These are phyloP conservation scores for Truncatella angustata DNA, from an alignment of 2,329 filamentous ascomycete genomes.

Conservation along the genomic window DNA sequence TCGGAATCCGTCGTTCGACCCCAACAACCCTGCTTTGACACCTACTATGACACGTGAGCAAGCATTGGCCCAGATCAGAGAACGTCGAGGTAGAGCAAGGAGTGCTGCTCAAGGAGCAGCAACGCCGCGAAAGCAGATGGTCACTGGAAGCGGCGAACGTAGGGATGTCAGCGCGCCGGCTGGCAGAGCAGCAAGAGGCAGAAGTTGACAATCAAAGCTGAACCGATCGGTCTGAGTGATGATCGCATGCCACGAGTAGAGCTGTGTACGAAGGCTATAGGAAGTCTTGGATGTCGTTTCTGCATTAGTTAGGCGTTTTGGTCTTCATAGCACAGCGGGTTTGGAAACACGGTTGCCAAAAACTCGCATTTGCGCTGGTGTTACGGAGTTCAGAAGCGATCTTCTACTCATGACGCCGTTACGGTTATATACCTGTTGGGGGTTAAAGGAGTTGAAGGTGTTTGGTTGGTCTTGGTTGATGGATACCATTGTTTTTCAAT, in stretches of 20 bases:
- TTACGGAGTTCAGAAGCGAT: constrained; percentile 3
- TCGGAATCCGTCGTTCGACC: constrained; percentile 44
- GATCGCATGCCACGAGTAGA: not conserved
- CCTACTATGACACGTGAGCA: constrained; percentile 71
- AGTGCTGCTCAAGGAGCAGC: constrained; percentile 63
- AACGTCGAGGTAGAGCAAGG: constrained; percentile 68
- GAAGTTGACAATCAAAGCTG: constrained; percentile 10
- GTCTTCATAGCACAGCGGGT: not conserved
- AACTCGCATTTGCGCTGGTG: constrained; percentile 11
- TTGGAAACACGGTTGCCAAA: not conserved
- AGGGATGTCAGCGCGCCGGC: constrained; percentile 50
- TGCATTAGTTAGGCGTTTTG: constrained; percentile 1
- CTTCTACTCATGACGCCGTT: not conserved
- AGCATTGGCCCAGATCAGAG: constrained; percentile 72
- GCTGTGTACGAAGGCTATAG: not conserved
- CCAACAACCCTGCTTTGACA: constrained; percentile 56
- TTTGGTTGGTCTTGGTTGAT: not conserved
- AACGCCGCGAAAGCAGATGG: constrained; percentile 60
- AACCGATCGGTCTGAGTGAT: not conserved
- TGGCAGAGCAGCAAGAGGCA: constrained; percentile 22
- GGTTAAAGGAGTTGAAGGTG: not conserved
- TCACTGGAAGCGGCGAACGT: constrained; percentile 44
- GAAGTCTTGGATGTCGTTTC: not conserved
- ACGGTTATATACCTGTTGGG: not conserved
- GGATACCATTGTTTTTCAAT: not conserved